phyloP scores from a whole-genome alignment of 805 yeast genomes.

The Nadsonia fulvescens region DNA sequence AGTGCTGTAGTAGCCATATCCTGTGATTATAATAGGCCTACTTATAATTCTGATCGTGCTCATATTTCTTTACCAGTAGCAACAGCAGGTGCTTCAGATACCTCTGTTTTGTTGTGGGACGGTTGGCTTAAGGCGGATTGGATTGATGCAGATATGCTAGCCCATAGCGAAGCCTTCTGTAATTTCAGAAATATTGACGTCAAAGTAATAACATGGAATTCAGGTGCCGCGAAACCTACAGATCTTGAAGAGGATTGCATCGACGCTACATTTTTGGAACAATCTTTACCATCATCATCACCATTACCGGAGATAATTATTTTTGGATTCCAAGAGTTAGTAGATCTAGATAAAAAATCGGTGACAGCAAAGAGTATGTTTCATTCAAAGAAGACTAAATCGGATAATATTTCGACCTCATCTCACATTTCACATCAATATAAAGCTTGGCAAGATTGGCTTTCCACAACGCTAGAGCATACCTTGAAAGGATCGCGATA shows the following conservation, averaged over 20 bases:
- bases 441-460: constrained; percentile 18
- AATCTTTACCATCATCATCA: constrained; percentile 14
- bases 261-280: constrained; percentile 10
- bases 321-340: constrained; percentile 78
- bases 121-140: constrained; percentile 18
- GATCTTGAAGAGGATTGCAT: constrained; percentile 11
- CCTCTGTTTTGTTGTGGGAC: constrained; percentile 17
- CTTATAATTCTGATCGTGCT: constrained; percentile 6
- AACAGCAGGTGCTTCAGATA: constrained; percentile 12
- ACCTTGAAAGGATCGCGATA: constrained; percentile 22
- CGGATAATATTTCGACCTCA: constrained; percentile 21
- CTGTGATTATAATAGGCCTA: constrained; percentile 7
- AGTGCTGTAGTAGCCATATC: constrained; percentile 12
- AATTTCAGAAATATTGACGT: constrained; percentile 13
- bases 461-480: constrained; percentile 13
- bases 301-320: constrained; percentile 62
- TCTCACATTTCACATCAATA: constrained; percentile 16
- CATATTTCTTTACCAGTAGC: constrained; percentile 14
- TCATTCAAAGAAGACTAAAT: constrained; percentile 35
- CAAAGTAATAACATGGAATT: constrained; percentile 23
- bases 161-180: constrained; percentile 15
- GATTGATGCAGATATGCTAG: constrained; percentile 15
- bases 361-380: constrained; percentile 39
- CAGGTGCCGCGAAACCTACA: constrained; percentile 21
- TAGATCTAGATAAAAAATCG: constrained; percentile 73